Evolutionary conservation across 345 rosid species (phyloP).

Genomic region (Citrus australasica): DNA sequence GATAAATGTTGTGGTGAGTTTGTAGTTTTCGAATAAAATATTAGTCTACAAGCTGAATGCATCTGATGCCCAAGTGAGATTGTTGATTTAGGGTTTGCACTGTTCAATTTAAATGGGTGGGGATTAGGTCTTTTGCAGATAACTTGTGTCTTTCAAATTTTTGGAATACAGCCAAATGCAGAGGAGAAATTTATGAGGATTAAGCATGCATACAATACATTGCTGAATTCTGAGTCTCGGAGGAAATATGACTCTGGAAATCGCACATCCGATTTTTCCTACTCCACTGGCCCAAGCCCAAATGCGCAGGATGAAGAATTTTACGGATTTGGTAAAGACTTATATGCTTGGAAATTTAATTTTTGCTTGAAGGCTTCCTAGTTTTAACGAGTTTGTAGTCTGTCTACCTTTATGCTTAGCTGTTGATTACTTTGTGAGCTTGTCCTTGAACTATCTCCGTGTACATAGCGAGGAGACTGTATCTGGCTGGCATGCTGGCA

Average conservation of each 20-base stretch:
- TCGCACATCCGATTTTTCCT: constrained; percentile 56
- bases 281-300: constrained; percentile 41
- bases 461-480: background rate
- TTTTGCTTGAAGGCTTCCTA: background rate
- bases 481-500: background rate
- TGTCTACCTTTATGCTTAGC: background rate
- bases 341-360: constrained; percentile 6
- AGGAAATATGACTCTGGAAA: constrained; percentile 49
- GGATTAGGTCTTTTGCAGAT: background rate
- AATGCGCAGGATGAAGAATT: constrained; percentile 55
- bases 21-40: background rate
- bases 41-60: background rate
- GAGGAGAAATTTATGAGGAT: constrained; percentile 66
- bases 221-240: constrained; percentile 68
- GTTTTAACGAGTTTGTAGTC: background rate
- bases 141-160: background rate
- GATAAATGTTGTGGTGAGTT: background rate
- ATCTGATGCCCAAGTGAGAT: background rate
- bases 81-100: background rate
- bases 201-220: constrained; percentile 57
- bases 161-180: constrained; percentile 64
- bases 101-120: background rate
- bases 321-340: constrained; percentile 79
- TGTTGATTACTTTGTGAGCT: background rate
- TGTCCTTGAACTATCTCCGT: background rate